Evolutionary conservation across 176 grass and related monocot genomes (phyloP).

Genomic region (Avena atlantica): DNA sequence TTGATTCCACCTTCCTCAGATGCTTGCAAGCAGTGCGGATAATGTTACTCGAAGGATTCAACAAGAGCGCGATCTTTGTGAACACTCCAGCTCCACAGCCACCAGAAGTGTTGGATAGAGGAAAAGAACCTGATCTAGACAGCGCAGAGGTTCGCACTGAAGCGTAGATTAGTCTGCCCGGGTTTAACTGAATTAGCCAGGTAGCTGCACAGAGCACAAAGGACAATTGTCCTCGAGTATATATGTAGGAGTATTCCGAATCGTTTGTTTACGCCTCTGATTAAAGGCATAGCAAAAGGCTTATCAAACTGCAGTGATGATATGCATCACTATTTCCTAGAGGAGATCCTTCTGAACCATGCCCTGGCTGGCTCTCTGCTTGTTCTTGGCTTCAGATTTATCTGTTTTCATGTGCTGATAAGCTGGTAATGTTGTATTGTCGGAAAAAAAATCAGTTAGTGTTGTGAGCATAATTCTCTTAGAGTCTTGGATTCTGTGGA

Average conservation of each 20-base stretch:
- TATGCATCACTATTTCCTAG: background rate
- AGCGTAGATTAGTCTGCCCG: background rate
- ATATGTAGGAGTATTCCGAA: background rate
- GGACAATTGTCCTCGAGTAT: constrained; percentile 23
- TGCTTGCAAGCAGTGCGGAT: constrained; percentile 66
- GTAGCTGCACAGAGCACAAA: background rate
- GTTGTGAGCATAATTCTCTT: background rate
- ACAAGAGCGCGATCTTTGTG: constrained; percentile 74
- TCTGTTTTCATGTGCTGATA: background rate
- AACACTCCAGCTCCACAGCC: constrained; percentile 52
- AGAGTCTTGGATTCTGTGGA: background rate
- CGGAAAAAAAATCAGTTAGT: no score
- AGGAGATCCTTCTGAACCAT: background rate
- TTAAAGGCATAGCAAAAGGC: background rate
- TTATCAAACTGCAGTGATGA: background rate
- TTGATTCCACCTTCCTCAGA: constrained; percentile 59
- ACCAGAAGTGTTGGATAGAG: constrained; percentile 57
- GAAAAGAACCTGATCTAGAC: constrained; percentile 20
- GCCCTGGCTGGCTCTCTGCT: no score
- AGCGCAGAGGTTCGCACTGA: background rate
- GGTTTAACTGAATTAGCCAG: background rate
- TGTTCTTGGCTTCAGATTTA: background rate
- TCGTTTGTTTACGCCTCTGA: background rate
- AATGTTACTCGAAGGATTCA: constrained; percentile 71
- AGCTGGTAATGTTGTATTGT: background rate